phyloP scores from a whole-genome alignment of 1,139 yeast genomes.

The Geotrichum europaeum region DNA sequence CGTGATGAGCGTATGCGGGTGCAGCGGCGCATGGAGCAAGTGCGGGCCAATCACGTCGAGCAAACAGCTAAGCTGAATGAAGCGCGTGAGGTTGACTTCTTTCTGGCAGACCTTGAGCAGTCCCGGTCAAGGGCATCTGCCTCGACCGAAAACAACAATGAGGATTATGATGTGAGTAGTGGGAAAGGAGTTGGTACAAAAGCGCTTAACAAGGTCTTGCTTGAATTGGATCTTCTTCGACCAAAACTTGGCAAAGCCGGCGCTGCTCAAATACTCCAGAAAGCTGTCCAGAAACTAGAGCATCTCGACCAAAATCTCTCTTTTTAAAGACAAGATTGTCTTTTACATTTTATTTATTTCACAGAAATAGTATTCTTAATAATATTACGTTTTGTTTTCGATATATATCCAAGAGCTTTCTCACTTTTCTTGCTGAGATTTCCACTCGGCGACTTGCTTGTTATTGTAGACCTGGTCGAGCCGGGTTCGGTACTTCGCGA shows the following conservation, averaged over 20 bases:
- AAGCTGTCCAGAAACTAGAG: constrained; percentile 2
- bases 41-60: constrained; percentile 15
- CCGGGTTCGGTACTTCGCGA: constrained; percentile 34
- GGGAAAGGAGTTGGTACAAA: background rate
- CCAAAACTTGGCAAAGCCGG: constrained; percentile 3
- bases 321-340: background rate
- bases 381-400: background rate
- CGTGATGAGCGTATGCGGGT: constrained; percentile 22
- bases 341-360: constrained; percentile 1
- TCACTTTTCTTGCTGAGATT: background rate
- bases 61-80: constrained; percentile 13
- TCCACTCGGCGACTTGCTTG: constrained; percentile 20
- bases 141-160: constrained; percentile 7
- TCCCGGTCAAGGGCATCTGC: background rate
- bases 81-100: constrained; percentile 19
- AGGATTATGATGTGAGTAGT: background rate
- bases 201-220: background rate
- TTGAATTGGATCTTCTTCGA: constrained; percentile 1
- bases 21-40: constrained; percentile 21
- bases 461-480: constrained; percentile 25
- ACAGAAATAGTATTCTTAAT: background rate
- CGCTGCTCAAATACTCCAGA: constrained; percentile 2
- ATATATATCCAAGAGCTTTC: too few species aligned
- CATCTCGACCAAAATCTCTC: constrained; percentile 7
- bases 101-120: constrained; percentile 19